A percentile compares a stretch with the other conserved stretches of the same genome.
Evolutionary conservation across 129 eudicot species (phyloP).

Genomic region (Escallonia rubra): DNA sequence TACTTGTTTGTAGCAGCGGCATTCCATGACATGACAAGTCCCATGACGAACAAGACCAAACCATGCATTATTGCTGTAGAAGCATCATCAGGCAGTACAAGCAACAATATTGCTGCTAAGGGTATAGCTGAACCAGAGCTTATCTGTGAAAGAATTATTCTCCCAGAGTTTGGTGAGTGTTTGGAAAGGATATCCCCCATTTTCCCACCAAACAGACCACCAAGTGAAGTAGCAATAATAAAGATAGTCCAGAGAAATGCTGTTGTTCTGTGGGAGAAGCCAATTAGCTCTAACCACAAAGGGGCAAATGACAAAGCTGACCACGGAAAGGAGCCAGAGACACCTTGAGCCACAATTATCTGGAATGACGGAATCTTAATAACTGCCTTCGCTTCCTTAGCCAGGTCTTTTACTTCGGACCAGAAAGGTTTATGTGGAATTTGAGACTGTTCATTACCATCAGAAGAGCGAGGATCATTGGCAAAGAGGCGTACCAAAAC

Average conservation of each 20-base stretch:
- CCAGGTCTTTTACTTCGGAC: conserved; percentile 17
- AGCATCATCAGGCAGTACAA: conserved; percentile 47
- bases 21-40: conserved; percentile 39
- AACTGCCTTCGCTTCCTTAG: conserved; percentile 37
- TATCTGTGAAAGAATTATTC: conserved; percentile 47
- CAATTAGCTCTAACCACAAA: conserved; percentile 50
- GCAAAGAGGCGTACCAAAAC: conserved; percentile 14
- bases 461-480: conserved; percentile 10
- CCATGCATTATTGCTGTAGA: conserved; percentile 35
- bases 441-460: conserved; percentile 5
- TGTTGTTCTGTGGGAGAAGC: conserved; percentile 41
- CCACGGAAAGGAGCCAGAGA: conserved; percentile 46
- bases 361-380: conserved; percentile 38
- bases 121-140: conserved; percentile 47
- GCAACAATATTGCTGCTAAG: conserved; percentile 38
- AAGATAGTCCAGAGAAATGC: conserved; percentile 35
- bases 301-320: conserved; percentile 38
- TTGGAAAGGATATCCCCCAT: conserved; percentile 44
- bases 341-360: conserved; percentile 45
- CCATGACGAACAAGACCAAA: conserved; percentile 37
- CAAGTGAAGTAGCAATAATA: conserved; percentile 26
- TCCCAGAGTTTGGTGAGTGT: conserved; percentile 36
- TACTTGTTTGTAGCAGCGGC: conserved; percentile 59
- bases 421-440: conserved; percentile 12
- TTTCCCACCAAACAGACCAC: conserved; percentile 45